phyloP scores from a whole-genome alignment of 108 stramenopile species.

The Pseudonitzschia multiseries region DNA sequence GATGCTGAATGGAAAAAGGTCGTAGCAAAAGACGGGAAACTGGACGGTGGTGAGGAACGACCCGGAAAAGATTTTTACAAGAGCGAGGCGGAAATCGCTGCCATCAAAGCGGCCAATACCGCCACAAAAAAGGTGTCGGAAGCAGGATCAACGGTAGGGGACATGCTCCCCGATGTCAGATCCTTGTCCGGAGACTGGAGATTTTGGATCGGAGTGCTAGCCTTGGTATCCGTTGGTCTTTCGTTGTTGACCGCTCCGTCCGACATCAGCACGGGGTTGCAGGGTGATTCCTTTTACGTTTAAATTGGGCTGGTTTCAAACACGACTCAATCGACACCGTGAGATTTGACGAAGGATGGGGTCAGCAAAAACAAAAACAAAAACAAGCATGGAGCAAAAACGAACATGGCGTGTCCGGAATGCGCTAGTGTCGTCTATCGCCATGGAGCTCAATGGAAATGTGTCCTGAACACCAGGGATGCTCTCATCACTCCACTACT shows the following conservation, averaged over 20 bases:
- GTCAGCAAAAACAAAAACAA: neutral
- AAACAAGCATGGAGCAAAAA: no score
- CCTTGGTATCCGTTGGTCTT: slow-evolving; percentile 40
- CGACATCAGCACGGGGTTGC: neutral
- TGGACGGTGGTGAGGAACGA: slow-evolving; percentile 16
- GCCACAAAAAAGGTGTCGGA: slow-evolving; percentile 32
- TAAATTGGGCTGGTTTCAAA: slow-evolving; percentile 1
- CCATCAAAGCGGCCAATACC: slow-evolving; percentile 51
- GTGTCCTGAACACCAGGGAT: no score
- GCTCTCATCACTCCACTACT: no score
- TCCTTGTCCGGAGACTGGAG: slow-evolving; percentile 51
- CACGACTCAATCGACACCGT: neutral
- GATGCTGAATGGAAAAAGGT: slow-evolving; percentile 71
- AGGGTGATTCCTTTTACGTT: slow-evolving; percentile 34
- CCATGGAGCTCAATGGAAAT: no score
- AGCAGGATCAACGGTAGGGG: slow-evolving; percentile 15
- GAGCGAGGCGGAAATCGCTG: slow-evolving; percentile 55
- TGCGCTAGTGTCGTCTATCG: no score
- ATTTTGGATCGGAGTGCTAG: slow-evolving; percentile 58
- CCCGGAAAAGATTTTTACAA: slow-evolving; percentile 65
- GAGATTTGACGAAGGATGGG: neutral
- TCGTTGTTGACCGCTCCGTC: slow-evolving; percentile 31
- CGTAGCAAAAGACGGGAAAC: slow-evolving; percentile 34
- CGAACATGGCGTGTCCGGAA: no score
- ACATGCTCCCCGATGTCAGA: slow-evolving; percentile 21